Conservation (phyloP, 1,284 basidiomycete genomes). For the Puccinia polysora region DNA sequence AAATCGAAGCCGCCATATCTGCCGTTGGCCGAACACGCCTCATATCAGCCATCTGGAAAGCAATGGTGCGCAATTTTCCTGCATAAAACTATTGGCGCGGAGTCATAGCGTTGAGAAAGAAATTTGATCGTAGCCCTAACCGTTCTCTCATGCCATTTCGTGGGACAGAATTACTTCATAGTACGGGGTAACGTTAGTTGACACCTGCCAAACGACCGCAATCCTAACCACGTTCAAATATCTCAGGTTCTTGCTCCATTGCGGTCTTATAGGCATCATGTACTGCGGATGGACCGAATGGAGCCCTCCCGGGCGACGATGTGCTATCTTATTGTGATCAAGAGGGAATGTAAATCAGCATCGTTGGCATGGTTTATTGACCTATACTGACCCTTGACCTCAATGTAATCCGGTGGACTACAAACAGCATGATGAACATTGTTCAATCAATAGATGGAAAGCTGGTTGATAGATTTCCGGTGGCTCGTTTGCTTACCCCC, state of each 20-base stretch:
- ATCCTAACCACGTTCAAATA: not conserved
- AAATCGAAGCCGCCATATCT: constrained; percentile 28
- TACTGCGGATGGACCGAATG: constrained; percentile 16
- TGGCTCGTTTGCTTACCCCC: constrained; percentile 9
- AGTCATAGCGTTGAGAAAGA: too few species aligned
- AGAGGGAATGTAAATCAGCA: constrained; percentile 13
- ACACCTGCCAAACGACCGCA: too few species aligned
- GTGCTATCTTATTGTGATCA: constrained; percentile 12
- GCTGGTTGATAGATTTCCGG: constrained; percentile 29
- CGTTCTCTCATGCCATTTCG: not conserved
- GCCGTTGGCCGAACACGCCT: constrained; percentile 19
- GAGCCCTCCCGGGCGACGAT: not conserved
- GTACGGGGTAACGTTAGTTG: constrained; percentile 25
- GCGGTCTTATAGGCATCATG: not conserved
- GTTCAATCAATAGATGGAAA: constrained; percentile 29
- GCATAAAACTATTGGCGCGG: not conserved
- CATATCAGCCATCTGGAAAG: constrained; percentile 41
- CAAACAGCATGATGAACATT: constrained; percentile 36
- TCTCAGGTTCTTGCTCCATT: not conserved
- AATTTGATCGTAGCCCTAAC: too few species aligned
- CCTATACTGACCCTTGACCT: not conserved
- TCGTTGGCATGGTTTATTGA: not conserved
- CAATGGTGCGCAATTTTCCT: constrained; percentile 10
- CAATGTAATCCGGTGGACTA: not conserved
- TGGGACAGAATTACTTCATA: constrained; percentile 16